Evolutionary conservation across 257 asterid species (phyloP).

Genomic region (Plantago elongata): DNA sequence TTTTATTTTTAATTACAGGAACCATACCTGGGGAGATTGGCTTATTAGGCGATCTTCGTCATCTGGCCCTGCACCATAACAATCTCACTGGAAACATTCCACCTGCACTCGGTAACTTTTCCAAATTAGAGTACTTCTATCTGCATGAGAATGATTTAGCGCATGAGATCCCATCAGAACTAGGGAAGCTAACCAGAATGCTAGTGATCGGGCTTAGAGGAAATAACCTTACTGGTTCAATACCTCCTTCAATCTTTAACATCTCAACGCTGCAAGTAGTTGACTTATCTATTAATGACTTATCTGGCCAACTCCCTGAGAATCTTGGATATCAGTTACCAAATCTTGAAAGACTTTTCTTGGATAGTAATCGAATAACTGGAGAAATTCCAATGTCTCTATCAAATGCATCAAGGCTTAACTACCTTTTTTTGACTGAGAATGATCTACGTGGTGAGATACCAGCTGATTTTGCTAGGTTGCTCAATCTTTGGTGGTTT

Average conservation of each 20-base stretch:
- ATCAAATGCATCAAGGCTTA: conserved; percentile 35
- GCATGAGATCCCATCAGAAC: no score
- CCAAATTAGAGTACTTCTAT: no score
- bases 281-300: conserved; percentile 24
- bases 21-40: no score
- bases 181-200: no score
- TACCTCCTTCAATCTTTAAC: conserved; percentile 11
- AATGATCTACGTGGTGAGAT: conserved; percentile 35
- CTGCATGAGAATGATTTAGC: no score
- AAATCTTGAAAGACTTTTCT: conserved; percentile 22
- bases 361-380: conserved; percentile 37
- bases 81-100: no score
- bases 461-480: conserved; percentile 26
- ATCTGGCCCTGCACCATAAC: no score
- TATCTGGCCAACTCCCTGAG: conserved; percentile 30
- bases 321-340: conserved; percentile 22
- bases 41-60: no score
- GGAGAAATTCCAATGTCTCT: conserved; percentile 28
- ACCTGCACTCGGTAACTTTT: no score
- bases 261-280: conserved; percentile 23
- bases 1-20: no score
- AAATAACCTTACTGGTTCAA: no score
- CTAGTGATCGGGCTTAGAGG: no score
- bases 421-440: conserved; percentile 17
- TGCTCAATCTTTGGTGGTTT: conserved; percentile 27